Evolutionary conservation across 2,329 filamentous ascomycete genomes (phyloP).

Genomic region (Xylariaceae sp.): DNA sequence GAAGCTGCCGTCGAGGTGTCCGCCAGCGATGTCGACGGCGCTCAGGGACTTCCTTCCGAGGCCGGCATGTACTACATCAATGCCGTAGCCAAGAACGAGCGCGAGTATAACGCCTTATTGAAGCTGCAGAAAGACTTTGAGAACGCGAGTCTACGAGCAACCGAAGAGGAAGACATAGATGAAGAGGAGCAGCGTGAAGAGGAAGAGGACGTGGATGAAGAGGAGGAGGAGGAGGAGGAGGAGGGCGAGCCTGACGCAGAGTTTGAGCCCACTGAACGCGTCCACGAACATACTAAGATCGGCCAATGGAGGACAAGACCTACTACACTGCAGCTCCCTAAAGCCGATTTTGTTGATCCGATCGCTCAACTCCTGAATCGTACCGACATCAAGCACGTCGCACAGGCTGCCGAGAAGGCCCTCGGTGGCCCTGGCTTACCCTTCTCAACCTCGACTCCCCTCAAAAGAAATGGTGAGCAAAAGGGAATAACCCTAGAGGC

Average conservation of each 20-base stretch:
- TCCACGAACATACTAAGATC: slow-evolving; percentile 69
- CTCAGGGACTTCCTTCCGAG: slow-evolving; percentile 25
- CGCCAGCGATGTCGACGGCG: slow-evolving; percentile 18
- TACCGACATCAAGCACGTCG: slow-evolving; percentile 70
- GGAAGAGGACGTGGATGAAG: slow-evolving; percentile 26
- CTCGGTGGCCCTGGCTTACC: slow-evolving; percentile 78
- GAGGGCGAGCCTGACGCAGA: slow-evolving; percentile 27
- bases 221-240: slow-evolving; percentile 35
- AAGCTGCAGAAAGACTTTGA: slow-evolving; percentile 57
- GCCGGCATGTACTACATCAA: slow-evolving; percentile 40
- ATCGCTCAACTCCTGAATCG: slow-evolving; percentile 64
- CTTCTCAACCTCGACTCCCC: slow-evolving; percentile 68
- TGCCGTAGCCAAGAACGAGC: slow-evolving; percentile 47
- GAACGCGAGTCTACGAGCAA: slow-evolving; percentile 29
- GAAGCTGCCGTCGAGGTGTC: background rate
- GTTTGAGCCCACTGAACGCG: slow-evolving; percentile 40
- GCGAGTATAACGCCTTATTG: slow-evolving; percentile 51
- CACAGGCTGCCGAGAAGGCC: slow-evolving; percentile 62
- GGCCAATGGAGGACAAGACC: slow-evolving; percentile 74
- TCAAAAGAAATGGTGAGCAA: slow-evolving; percentile 54
- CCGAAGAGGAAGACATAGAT: slow-evolving; percentile 28
- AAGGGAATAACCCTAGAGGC: slow-evolving; percentile 61
- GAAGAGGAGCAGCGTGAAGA: slow-evolving; percentile 28
- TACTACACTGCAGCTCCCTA: slow-evolving; percentile 70
- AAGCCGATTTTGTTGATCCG: slow-evolving; percentile 63